Evolutionary conservation across 2,329 filamentous ascomycete species (phyloP).

Genomic region (Fusarium concolor): DNA sequence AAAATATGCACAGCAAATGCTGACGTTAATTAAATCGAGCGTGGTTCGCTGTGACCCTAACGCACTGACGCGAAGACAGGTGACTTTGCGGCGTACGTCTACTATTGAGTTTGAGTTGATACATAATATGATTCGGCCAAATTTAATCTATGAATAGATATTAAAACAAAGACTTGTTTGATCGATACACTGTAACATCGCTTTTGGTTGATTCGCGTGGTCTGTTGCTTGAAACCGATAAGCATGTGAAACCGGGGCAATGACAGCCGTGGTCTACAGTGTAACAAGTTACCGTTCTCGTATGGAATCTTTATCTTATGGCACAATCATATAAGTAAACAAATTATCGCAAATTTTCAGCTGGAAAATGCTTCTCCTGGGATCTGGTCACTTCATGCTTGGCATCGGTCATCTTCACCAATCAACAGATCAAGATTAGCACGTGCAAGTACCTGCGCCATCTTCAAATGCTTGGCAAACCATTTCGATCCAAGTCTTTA

Average conservation of each 20-base stretch:
- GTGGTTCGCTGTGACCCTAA: not conserved
- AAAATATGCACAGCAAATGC: not conserved
- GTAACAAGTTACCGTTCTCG: too few species aligned
- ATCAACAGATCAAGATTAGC: not conserved
- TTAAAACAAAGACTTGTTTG: not conserved
- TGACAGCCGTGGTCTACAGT: too few species aligned
- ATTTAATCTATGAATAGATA: accelerated
- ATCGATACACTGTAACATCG: not conserved
- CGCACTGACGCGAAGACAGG: not conserved
- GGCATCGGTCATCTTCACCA: not conserved
- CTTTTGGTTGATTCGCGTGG: not conserved
- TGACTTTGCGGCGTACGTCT: not conserved
- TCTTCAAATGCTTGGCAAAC: not conserved
- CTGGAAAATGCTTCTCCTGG: not conserved
- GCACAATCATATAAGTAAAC: not conserved
- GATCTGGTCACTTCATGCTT: not conserved
- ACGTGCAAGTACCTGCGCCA: not conserved
- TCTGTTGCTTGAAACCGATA: too few species aligned
- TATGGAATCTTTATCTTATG: not conserved
- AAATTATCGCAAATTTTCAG: not conserved
- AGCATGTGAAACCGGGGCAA: too few species aligned
- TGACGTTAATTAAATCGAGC: not conserved
- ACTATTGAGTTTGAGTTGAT: not conserved
- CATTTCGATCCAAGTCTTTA: not conserved
- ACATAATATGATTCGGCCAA: accelerated